Base-by-base conservation (phyloP, 768 basidiomycete species). In the Pholiota conissans region DNA sequence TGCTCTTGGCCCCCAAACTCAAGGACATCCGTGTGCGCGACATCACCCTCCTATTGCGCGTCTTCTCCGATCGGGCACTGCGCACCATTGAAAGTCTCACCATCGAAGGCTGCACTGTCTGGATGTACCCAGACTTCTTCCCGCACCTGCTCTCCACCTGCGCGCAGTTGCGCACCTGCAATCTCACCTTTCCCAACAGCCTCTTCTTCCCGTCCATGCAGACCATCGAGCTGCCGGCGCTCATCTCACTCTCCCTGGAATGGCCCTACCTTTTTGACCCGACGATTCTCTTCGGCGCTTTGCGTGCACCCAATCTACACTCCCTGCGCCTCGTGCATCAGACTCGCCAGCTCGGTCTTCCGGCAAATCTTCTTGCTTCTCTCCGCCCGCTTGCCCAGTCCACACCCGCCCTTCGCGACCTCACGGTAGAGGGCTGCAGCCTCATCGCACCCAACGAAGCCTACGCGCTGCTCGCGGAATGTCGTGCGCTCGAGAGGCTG, bases 21-120 rank as follows among this genome's bases (percentile, higher is more conserved):
- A 62, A 49, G n/a, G 13, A 24, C 32, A 59, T 66, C 32, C 60
- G 55, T 10, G 56, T 68, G 3, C 57, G 61, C 50, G 65, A 68
- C 46, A 61, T 62, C 26, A 68, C 64, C 7, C 63, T 63, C 10
- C 52, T 68, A n/a, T 42, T 49, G 30, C 37, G 50, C 32, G 56
- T 49, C 35, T 42, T 65, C 10, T 49, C 49, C 34, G 27, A 34
- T n/a, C n/a, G n/a, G 28, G 26, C 49, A 10, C 42, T 65, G 1
- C 49, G 46, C n/a, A 45, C 28, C 7, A 29, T 65, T 10, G 48
- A 55, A 9, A 42, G 51, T 26, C 58, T 65, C 8, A 51, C 47
- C 6, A 56, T 66, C 29, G 52, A 63, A 8, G 56, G 58, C 22
- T 42, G 51, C 49, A 37, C 50, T 9, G 52, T 47, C 9, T 67